Evolutionary conservation across 805 yeast genomes (phyloP).

Genomic region (Priceomyces medius): DNA sequence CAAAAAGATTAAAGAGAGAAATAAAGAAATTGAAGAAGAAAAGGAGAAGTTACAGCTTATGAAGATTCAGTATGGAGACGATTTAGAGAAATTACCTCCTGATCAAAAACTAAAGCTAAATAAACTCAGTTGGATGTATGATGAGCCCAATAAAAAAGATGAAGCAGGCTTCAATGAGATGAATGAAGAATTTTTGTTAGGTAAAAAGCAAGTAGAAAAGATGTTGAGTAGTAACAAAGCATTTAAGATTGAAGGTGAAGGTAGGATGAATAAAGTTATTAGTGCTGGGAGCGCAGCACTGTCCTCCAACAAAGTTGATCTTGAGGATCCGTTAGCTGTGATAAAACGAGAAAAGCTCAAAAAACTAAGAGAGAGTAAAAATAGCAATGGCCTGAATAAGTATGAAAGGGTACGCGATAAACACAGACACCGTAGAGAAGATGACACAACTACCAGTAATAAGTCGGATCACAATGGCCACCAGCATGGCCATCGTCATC

Average conservation of each 20-base stretch:
- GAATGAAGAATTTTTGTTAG: slow-evolving; percentile 30
- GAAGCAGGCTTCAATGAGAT: slow-evolving; percentile 38
- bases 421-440: not conserved
- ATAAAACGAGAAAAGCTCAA: slow-evolving; percentile 23
- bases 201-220: slow-evolving; percentile 46
- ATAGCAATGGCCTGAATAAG: not conserved
- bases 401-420: not conserved
- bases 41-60: slow-evolving; percentile 57
- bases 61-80: slow-evolving; percentile 44
- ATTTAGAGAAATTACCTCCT: slow-evolving; percentile 33
- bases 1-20: slow-evolving; percentile 59
- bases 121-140: slow-evolving; percentile 87
- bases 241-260: slow-evolving; percentile 30
- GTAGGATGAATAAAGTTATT: slow-evolving; percentile 25
- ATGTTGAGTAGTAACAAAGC: slow-evolving; percentile 53
- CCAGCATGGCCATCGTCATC: not conserved
- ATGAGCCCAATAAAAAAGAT: slow-evolving; percentile 46
- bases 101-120: slow-evolving; percentile 36
- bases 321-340: slow-evolving; percentile 49
- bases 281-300: slow-evolving; percentile 15
- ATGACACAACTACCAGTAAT: not conserved
- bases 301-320: not conserved
- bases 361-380: slow-evolving; percentile 7
- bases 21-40: slow-evolving; percentile 62
- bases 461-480: not conserved